These are phyloP conservation scores for Lactifluus piperatus DNA, from an alignment of 768 basidiomycete genomes.

Conservation along the genomic window DNA sequence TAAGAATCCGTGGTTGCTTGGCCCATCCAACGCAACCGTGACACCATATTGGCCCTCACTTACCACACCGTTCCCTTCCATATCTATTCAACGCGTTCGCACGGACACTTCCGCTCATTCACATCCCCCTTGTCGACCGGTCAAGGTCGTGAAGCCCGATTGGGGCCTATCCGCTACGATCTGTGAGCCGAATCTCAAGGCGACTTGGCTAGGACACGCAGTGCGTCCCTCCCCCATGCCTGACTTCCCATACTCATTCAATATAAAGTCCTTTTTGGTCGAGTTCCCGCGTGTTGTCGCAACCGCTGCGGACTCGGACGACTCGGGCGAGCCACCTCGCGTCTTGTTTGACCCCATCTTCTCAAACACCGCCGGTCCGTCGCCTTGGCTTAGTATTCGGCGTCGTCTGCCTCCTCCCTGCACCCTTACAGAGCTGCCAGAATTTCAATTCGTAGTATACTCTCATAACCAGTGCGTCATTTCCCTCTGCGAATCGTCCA, in stretches of 20 bases:
- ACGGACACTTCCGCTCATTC: constrained; percentile 4
- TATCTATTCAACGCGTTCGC: constrained; percentile 21
- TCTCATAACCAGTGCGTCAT: constrained; percentile 40
- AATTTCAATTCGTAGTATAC: constrained; percentile 32
- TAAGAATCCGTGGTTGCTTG: neutral
- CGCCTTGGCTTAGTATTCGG: constrained; percentile 26
- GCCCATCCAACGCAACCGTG: neutral
- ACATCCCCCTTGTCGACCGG: constrained; percentile 12
- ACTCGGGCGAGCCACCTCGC: constrained; percentile 24
- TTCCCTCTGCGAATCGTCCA: neutral
- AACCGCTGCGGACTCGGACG: neutral
- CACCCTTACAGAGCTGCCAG: constrained; percentile 30
- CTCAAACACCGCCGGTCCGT: constrained; percentile 28
- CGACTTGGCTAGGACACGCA: constrained; percentile 24
- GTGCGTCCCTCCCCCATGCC: constrained; percentile 19
- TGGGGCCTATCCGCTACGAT: constrained; percentile 14
- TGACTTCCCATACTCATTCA: neutral
- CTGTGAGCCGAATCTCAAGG: constrained; percentile 6
- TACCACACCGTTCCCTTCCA: neutral
- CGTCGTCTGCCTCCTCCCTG: constrained; percentile 32
- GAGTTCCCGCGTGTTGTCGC: constrained; percentile 21
- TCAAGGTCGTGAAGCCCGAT: constrained; percentile 25
- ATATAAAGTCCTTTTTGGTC: constrained; percentile 28
- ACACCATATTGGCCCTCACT: neutral
- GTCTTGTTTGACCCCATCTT: constrained; percentile 38